Evolutionary conservation across 345 rosid species (phyloP).

Genomic region (Lagerstroemia speciosa): DNA sequence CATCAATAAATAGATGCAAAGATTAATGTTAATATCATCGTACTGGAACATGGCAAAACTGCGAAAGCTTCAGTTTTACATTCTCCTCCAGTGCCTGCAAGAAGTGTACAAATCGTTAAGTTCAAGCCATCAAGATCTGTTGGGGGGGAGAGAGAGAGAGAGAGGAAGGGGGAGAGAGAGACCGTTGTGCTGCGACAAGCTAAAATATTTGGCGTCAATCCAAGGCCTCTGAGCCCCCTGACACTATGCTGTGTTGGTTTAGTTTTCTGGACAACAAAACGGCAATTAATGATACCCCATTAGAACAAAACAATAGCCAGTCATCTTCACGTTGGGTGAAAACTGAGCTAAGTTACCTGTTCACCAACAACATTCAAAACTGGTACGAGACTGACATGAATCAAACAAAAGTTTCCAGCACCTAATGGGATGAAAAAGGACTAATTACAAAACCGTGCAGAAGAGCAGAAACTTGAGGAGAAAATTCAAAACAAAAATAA

Average conservation of each 20-base stretch:
- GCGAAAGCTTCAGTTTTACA: slow-evolving; percentile 79
- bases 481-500: not conserved
- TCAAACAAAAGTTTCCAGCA: slow-evolving; percentile 76
- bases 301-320: not conserved
- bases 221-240: slow-evolving; percentile 72
- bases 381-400: slow-evolving; percentile 98
- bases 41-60: slow-evolving; percentile 92
- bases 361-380: slow-evolving; percentile 94
- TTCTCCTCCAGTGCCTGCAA: slow-evolving; percentile 78
- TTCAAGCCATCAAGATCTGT: not conserved
- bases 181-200: slow-evolving; percentile 93
- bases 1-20: not conserved
- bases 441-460: not conserved
- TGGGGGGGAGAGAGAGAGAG: not conserved
- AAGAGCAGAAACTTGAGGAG: slow-evolving; percentile 3
- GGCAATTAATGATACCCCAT: not conserved
- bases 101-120: slow-evolving; percentile 16
- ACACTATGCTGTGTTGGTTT: slow-evolving; percentile 99
- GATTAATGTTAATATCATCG: not conserved
- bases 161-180: slow-evolving; percentile 10
- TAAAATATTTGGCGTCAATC: slow-evolving; percentile 75
- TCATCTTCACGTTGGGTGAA: not conserved
- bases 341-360: slow-evolving; percentile 40
- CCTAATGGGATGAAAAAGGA: slow-evolving; percentile 39
- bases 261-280: slow-evolving; percentile 55